Evolutionary conservation across 352 stramenopile species (phyloP), one percentile per base, ranked within the genome.

Genomic region (Blastocystis sp.): DNA sequence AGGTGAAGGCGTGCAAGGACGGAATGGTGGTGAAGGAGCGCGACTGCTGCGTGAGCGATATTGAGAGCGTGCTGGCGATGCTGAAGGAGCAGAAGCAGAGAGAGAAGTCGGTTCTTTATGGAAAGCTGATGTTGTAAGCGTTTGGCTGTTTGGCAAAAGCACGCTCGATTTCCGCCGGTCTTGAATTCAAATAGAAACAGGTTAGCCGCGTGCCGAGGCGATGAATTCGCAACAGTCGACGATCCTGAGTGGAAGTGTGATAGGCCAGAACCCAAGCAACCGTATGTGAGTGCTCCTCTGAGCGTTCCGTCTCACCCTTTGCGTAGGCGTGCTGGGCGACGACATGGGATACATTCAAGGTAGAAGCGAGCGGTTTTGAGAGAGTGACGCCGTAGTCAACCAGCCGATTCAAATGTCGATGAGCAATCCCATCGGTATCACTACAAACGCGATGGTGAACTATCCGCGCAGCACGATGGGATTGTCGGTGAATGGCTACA

Each of bases 61-160:
- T 85, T 24, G 50, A 85, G 2, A 41, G 31, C 10, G 2, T 67
- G 50, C 4, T 67, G 26, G 29, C 37, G 55, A 31, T 31, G 51
- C 61, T 85, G 55, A 21, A 85, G 19, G 33, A 39, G 26, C 74
- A 85, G 60, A 69, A 85, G 60, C 33, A 70, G 39, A 29, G 74
- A 24, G 74, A 85, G 33, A 67, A 69, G 39, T 85, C 74, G 29
- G 51, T 63, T 13, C 55, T 85, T 16, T 85, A 85, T 85, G 74
- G 74, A 10, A 35, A 77, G 66, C 67, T 55, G 74, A 29, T 85
- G 41, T 16, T 85, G 35, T 85, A 21, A 19, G 4, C 16, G 45
- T 55, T 55, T 0, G 9, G 45, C 16, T 55, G 45, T 19, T 6
- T 19, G 45, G 16, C 45, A 0, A 6, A 55, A 55, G 9, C 16